These are phyloP conservation scores for Alloteropsis angusta DNA, from an alignment of 202 grass and related monocot species.

Conservation along the genomic window DNA sequence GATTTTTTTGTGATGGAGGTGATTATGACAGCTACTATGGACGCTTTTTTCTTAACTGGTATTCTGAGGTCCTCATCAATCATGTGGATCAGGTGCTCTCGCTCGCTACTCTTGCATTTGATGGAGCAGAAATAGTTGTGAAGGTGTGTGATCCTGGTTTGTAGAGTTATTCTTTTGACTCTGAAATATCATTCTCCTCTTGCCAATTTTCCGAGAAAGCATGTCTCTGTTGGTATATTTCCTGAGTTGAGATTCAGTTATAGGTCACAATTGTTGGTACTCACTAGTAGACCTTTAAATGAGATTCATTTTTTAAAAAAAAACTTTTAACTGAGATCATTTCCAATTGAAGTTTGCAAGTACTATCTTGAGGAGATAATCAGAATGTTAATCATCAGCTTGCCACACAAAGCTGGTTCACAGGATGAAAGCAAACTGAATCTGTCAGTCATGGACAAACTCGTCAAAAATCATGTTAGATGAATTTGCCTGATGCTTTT, in stretches of 20 bases:
- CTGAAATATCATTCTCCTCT: not conserved
- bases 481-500: not conserved
- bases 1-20: conserved; percentile 87
- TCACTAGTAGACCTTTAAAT: not conserved
- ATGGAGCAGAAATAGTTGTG: conserved; percentile 69
- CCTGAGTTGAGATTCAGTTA: not conserved
- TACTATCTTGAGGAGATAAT: not conserved
- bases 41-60: conserved; percentile 94
- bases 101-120: conserved; percentile 82
- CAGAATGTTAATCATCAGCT: not conserved
- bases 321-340: not conserved
- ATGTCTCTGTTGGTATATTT: not conserved
- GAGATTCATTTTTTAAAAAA: not conserved
- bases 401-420: not conserved
- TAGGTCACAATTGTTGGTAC: not conserved
- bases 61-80: conserved; percentile 61
- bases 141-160: conserved; percentile 42
- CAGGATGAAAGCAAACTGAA: not conserved
- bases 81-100: conserved; percentile 81
- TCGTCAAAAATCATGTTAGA: not conserved
- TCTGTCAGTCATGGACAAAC: not conserved
- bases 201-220: not conserved
- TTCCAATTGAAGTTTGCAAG: not conserved
- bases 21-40: conserved; percentile 88
- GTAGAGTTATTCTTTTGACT: conserved; percentile 12